A percentile compares a stretch with the other conserved stretches of the same genome.
Conservation (phyloP, 1,284 basidiomycete genomes). For the Erythrobasidium hasegawianum region DNA sequence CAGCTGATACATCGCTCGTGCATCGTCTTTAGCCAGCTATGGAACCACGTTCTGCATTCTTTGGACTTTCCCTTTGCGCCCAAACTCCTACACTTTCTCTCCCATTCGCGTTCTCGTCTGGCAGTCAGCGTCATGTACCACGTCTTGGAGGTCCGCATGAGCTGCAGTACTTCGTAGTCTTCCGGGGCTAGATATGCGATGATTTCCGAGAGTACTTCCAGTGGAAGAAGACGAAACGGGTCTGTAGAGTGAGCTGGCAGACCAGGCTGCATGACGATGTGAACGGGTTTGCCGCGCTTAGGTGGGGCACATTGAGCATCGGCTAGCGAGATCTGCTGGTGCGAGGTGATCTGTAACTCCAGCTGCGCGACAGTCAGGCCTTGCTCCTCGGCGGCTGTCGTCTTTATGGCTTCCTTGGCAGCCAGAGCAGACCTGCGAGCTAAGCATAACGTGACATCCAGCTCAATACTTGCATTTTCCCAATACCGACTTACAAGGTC, state of each 20-base stretch:
- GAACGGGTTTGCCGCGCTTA: background rate
- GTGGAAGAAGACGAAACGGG: background rate
- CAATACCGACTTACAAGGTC: too few species aligned
- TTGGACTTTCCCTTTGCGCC: background rate
- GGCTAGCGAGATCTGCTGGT: too few species aligned
- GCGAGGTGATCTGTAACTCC: too few species aligned
- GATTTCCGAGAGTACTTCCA: background rate
- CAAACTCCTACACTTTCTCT: background rate
- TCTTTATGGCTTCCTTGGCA: too few species aligned
- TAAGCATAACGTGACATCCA: too few species aligned
- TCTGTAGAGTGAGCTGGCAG: background rate
- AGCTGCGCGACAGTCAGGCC: too few species aligned
- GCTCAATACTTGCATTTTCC: too few species aligned
- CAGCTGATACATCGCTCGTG: conserved; percentile 3
- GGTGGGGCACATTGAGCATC: too few species aligned
- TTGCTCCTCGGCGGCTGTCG: too few species aligned
- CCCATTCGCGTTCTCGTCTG: background rate
- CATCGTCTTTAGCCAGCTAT: background rate
- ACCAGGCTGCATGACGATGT: background rate
- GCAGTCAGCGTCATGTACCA: conserved; percentile 4
- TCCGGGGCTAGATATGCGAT: background rate
- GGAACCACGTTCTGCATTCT: conserved; percentile 1
- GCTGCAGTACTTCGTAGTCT: background rate
- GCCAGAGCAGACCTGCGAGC: too few species aligned
- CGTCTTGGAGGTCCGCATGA: conserved; percentile 3